A percentile compares a stretch with the other conserved stretches of the same genome.
Evolutionary conservation across 2,329 filamentous ascomycete species (phyloP).

Genomic region (Botryotinia calthae): DNA sequence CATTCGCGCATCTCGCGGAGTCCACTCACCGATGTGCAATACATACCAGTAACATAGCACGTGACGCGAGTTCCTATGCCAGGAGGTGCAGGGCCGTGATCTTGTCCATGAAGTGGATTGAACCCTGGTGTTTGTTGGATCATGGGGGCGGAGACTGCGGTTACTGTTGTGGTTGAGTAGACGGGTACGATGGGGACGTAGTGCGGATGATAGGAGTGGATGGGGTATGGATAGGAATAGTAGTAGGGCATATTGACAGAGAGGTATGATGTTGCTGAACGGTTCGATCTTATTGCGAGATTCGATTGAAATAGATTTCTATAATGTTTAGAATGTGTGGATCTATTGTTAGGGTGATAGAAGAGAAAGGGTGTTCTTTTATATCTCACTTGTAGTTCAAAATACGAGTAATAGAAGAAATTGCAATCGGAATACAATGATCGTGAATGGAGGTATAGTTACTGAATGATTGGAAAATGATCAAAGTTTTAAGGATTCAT

Average conservation of each 20-base stretch:
- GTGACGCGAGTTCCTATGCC: neutral
- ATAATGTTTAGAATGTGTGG: neutral
- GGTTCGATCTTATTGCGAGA: fast-evolving
- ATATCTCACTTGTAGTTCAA: neutral
- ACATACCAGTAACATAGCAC: neutral
- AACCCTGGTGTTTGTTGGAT: neutral
- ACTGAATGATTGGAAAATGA: neutral
- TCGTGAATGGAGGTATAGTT: neutral
- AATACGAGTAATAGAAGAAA: fast-evolving
- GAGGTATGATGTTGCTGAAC: neutral
- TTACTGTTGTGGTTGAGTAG: neutral
- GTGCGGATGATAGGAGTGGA: neutral
- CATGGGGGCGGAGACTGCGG: neutral
- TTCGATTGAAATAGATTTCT: no score
- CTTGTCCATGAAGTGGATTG: neutral
- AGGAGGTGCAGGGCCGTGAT: neutral
- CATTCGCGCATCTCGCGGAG: neutral
- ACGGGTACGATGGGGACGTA: neutral
- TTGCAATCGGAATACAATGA: neutral
- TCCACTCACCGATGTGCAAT: neutral
- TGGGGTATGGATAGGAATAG: neutral
- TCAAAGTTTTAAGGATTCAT: neutral
- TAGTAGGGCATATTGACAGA: constrained; percentile 1
- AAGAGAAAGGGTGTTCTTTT: neutral
- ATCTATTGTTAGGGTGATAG: neutral